Evolutionary conservation across 2,329 filamentous ascomycete genomes (phyloP).

Genomic region (Xylaria sp.): DNA sequence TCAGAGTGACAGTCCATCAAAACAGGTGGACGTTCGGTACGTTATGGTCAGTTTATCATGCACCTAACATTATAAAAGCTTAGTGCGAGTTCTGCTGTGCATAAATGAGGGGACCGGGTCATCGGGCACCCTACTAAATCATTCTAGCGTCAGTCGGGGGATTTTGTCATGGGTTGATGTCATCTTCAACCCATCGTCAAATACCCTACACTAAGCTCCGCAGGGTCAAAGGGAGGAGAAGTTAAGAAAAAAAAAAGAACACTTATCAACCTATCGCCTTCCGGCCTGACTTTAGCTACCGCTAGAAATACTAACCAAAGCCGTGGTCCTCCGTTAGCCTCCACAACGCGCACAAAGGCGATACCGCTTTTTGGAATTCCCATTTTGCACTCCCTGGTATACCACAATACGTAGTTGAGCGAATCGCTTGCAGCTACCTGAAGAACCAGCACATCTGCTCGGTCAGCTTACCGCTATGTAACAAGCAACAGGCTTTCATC

Average conservation of each 20-base stretch:
- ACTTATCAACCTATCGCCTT: not conserved
- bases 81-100: slow-evolving; percentile 15
- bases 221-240: not conserved
- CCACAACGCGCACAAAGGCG: slow-evolving; percentile 18
- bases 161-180: slow-evolving; percentile 27
- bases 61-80: slow-evolving; percentile 20
- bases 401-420: not conserved
- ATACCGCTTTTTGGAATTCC: slow-evolving; percentile 28
- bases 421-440: not conserved
- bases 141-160: slow-evolving; percentile 21
- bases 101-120: slow-evolving; percentile 11
- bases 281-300: slow-evolving; percentile 1
- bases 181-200: slow-evolving; percentile 21
- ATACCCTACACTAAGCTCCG: not conserved
- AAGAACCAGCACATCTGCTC: not conserved
- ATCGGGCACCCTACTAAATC: slow-evolving; percentile 24
- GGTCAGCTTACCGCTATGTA: slow-evolving; percentile 13
- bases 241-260: not conserved
- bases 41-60: not conserved
- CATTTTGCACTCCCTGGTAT: not conserved
- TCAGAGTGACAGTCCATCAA: slow-evolving; percentile 9
- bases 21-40: not conserved
- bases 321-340: not conserved
- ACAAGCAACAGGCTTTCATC: not conserved
- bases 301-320: not conserved